These are phyloP conservation scores for Withania somnifera DNA, from an alignment of 305 asterid species.

Conservation along the genomic window DNA sequence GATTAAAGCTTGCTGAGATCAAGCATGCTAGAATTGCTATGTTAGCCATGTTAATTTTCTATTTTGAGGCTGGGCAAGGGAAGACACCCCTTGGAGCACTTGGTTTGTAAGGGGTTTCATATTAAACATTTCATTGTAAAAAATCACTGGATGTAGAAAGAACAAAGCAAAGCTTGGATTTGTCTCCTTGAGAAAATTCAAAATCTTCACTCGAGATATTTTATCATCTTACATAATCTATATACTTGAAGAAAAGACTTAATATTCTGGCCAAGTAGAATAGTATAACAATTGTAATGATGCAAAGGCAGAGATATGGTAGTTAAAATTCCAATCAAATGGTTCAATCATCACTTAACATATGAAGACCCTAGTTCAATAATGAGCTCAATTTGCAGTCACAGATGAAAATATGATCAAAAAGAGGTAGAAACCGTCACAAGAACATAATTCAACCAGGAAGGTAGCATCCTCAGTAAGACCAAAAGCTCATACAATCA, in stretches of 20 bases:
- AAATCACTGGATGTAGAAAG: conserved; percentile 18
- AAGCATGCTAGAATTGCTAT: conserved; percentile 92
- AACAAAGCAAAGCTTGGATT: conserved; percentile 2
- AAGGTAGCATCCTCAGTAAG: neutral
- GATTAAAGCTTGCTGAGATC: conserved; percentile 90
- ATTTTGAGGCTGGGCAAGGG: conserved; percentile 95
- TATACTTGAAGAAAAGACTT: neutral
- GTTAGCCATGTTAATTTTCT: conserved; percentile 89
- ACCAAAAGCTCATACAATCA: neutral
- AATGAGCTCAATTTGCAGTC: neutral
- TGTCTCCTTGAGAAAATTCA: neutral
- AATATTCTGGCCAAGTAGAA: neutral
- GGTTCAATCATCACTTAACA: neutral
- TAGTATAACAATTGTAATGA: neutral
- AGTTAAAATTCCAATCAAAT: neutral
- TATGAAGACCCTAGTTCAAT: neutral
- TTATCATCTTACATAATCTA: neutral
- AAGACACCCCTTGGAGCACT: conserved; percentile 97
- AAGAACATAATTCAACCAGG: neutral
- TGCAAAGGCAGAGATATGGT: neutral
- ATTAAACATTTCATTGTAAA: conserved; percentile 13
- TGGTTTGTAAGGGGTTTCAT: conserved; percentile 37
- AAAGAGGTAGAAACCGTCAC: neutral
- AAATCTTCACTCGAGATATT: neutral
- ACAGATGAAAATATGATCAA: neutral